These are phyloP conservation scores for Fusarium pseudoanthophilum DNA, from an alignment of 2,329 filamentous ascomycete genomes.

Conservation along the genomic window DNA sequence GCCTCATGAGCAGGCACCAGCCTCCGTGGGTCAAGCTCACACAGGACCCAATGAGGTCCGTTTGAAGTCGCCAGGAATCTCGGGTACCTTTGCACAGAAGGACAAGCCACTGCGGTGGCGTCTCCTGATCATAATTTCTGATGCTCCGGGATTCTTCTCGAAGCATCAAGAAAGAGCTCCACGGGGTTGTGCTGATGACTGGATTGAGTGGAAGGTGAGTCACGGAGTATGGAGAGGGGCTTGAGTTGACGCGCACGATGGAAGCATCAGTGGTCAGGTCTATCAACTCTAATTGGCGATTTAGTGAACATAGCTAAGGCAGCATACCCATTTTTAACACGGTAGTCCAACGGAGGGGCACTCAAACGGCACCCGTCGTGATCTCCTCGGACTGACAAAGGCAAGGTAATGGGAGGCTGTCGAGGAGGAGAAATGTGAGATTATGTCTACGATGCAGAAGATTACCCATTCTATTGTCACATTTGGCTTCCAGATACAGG, in stretches of 20 bases:
- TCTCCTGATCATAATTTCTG: not conserved
- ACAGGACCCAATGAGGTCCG: not conserved
- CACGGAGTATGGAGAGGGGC: no score
- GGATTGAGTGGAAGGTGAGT: no score
- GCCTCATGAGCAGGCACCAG: not conserved
- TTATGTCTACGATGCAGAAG: not conserved
- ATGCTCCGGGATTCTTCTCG: not conserved
- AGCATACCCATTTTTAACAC: no score
- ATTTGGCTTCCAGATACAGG: accelerated
- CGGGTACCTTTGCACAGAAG: not conserved
- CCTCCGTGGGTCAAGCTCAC: not conserved
- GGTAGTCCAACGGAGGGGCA: no score
- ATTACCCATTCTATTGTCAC: no score
- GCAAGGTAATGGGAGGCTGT: no score
- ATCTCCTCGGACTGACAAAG: no score
- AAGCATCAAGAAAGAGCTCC: not conserved
- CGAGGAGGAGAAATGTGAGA: no score
- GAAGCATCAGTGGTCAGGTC: not conserved
- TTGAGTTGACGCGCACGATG: not conserved
- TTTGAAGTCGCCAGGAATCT: not conserved
- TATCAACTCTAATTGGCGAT: not conserved
- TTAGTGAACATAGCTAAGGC: no score
- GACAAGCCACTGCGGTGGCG: not conserved
- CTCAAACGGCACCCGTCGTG: no score
- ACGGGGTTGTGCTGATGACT: no score